Percentiles rank a stretch among this genome's conserved stretches.
These are phyloP conservation scores for Cutaneotrichosporon dermatis DNA, from an alignment of 1,284 basidiomycete species.

Conservation along the genomic window DNA sequence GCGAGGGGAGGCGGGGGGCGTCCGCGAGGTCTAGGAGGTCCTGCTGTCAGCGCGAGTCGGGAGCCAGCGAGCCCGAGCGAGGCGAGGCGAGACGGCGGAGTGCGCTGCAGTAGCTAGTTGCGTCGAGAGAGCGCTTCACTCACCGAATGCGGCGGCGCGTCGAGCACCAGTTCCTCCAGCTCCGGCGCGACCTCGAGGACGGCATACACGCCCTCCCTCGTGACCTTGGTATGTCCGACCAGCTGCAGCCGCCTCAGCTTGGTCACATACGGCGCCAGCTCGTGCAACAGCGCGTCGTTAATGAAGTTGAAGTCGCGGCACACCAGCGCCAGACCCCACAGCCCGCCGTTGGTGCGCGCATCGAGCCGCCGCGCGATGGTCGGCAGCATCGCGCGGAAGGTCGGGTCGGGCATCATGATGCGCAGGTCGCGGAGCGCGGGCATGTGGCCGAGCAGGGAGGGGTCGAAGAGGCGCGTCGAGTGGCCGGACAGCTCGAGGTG, in stretches of 20 bases:
- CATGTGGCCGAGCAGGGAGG: conserved; percentile 28
- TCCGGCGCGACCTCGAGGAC: conserved; percentile 25
- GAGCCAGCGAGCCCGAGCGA: too few species aligned
- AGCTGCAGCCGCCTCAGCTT: conserved; percentile 35
- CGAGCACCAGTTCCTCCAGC: conserved; percentile 40
- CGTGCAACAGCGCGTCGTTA: conserved; percentile 34
- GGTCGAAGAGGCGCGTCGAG: conserved; percentile 37
- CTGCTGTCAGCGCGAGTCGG: conserved; percentile 13
- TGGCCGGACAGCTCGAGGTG: conserved; percentile 46
- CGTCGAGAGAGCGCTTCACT: conserved; percentile 2
- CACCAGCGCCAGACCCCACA: conserved; percentile 39
- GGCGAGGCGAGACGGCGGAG: too few species aligned
- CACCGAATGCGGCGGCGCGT: conserved; percentile 37
- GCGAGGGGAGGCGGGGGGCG: conserved; percentile 20
- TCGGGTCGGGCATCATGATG: conserved; percentile 45
- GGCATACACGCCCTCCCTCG: conserved; percentile 29
- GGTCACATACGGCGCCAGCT: conserved; percentile 27
- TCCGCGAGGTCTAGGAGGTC: conserved; percentile 28
- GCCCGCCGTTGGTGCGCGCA: conserved; percentile 22
- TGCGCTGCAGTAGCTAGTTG: too few species aligned
- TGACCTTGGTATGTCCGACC: conserved; percentile 39
- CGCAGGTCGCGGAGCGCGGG: conserved; percentile 36
- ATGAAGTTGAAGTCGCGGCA: conserved; percentile 19
- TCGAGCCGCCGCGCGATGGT: conserved; percentile 23
- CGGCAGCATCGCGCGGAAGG: conserved; percentile 25